Percentiles rank a stretch among this genome's conserved stretches.
These are phyloP conservation scores for Xylaria nigripes DNA, from an alignment of 495 filamentous ascomycete species.

Conservation along the genomic window DNA sequence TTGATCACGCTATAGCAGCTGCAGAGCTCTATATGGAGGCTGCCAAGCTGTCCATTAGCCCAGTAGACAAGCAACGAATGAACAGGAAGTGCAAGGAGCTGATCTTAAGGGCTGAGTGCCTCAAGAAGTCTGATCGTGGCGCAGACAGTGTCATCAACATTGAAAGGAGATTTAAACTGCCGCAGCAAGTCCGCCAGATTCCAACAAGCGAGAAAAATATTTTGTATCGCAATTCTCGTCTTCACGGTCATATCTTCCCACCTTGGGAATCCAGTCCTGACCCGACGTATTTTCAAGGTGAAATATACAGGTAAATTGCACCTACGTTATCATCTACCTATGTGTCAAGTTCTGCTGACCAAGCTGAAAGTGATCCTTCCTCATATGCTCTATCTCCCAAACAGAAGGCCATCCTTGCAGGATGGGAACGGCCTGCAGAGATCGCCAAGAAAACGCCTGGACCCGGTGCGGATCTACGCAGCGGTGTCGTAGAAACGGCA, in stretches of 20 bases:
- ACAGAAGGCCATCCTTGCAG: constrained; percentile 63
- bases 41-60: constrained; percentile 41
- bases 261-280: constrained; percentile 64
- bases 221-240: constrained; percentile 62
- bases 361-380: constrained; percentile 47
- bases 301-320: constrained; percentile 18
- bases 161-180: constrained; percentile 30
- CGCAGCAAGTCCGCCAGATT: constrained; percentile 53
- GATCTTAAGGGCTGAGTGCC: constrained; percentile 59
- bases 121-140: constrained; percentile 44
- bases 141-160: constrained; percentile 18
- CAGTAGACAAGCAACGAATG: constrained; percentile 50
- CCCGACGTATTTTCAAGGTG: constrained; percentile 15
- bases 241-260: constrained; percentile 74
- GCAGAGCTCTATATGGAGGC: constrained; percentile 74
- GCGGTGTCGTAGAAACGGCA: constrained; percentile 46
- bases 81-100: constrained; percentile 58
- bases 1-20: constrained; percentile 64
- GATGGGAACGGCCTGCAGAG: constrained; percentile 72
- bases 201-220: constrained; percentile 71
- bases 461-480: constrained; percentile 12
- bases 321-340: neutral
- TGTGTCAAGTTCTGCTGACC: constrained; percentile 6
- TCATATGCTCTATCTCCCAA: constrained; percentile 59
- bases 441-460: constrained; percentile 21